phyloP scores from a whole-genome alignment of 768 basidiomycete species.

The Lentinula edodes region DNA sequence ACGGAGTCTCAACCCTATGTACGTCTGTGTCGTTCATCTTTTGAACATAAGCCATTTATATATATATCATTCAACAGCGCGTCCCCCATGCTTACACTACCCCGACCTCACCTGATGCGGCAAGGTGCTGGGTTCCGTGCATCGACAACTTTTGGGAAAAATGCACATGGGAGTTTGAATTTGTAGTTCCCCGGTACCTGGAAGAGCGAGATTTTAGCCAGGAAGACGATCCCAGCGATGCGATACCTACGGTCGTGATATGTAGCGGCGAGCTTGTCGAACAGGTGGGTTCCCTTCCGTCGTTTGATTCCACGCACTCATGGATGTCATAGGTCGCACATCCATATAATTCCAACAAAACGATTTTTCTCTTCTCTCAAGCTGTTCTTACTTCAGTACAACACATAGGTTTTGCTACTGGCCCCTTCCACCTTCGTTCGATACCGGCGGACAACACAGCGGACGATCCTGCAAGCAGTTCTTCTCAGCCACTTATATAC shows the following conservation, averaged over 20 bases:
- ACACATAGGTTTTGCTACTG: slow-evolving; percentile 93
- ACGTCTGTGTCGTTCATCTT: slow-evolving; percentile 26
- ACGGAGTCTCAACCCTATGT: slow-evolving; percentile 83
- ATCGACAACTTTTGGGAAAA: slow-evolving; percentile 93
- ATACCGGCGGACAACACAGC: slow-evolving; percentile 57
- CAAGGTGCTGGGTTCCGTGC: slow-evolving; percentile 99
- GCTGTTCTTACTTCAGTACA: slow-evolving; percentile 87
- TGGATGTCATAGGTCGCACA: slow-evolving; percentile 66
- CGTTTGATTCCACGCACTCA: not conserved
- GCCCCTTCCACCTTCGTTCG: slow-evolving; percentile 80
- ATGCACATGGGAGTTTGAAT: slow-evolving; percentile 98
- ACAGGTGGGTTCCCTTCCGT: slow-evolving; percentile 47
- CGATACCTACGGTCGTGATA: slow-evolving; percentile 78
- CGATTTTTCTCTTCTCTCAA: slow-evolving; percentile 90
- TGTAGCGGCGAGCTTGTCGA: slow-evolving; percentile 95
- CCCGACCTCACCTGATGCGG: slow-evolving; percentile 81
- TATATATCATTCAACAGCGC: slow-evolving; percentile 42
- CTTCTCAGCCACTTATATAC: slow-evolving; percentile 72
- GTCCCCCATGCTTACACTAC: slow-evolving; percentile 92
- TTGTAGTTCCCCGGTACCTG: slow-evolving; percentile 82
- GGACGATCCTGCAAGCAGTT: slow-evolving; percentile 57
- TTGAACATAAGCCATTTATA: not conserved
- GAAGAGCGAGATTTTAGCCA: slow-evolving; percentile 54
- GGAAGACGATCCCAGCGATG: slow-evolving; percentile 50
- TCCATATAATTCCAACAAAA: slow-evolving; percentile 89